These are phyloP conservation scores for Syncephalis fuscata DNA, from an alignment of 371 early-diverging fungal genomes.

Conservation along the genomic window DNA sequence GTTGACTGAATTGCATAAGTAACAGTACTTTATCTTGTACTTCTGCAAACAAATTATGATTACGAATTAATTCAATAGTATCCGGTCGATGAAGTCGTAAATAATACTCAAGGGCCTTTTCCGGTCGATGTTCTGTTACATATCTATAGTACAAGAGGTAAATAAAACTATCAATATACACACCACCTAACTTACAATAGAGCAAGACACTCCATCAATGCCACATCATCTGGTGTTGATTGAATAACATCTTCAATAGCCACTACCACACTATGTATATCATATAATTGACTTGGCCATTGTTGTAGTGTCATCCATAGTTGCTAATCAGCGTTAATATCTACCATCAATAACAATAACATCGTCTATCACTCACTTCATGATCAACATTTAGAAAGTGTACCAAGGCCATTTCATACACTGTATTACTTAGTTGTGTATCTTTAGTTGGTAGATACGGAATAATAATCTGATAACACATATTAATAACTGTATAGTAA, in stretches of 20 bases:
- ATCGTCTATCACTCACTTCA: slow-evolving; percentile 15
- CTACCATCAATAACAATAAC: background rate
- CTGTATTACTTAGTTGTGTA: slow-evolving; percentile 53
- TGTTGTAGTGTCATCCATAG: slow-evolving; percentile 37
- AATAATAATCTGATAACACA: slow-evolving; percentile 31
- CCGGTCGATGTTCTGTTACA: slow-evolving; percentile 44
- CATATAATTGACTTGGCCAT: slow-evolving; percentile 69
- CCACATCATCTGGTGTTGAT: slow-evolving; percentile 27
- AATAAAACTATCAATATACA: background rate
- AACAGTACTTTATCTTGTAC: slow-evolving; percentile 58
- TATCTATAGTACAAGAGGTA: slow-evolving; percentile 21
- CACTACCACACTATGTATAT: slow-evolving; percentile 46
- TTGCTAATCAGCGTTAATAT: slow-evolving; percentile 10
- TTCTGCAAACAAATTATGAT: slow-evolving; percentile 62
- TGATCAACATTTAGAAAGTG: slow-evolving; percentile 45
- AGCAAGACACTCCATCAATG: slow-evolving; percentile 52
- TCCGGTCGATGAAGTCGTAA: slow-evolving; percentile 49
- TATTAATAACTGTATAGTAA: background rate
- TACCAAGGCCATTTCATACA: slow-evolving; percentile 78
- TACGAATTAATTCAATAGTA: slow-evolving; percentile 54
- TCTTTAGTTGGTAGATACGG: slow-evolving; percentile 62
- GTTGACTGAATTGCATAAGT: slow-evolving; percentile 70
- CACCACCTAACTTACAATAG: slow-evolving; percentile 38
- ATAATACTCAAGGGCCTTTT: slow-evolving; percentile 65
- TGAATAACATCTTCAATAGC: slow-evolving; percentile 51